Percentiles rank a stretch among this genome's conserved stretches.
Conservation (phyloP, 176 grass and related monocot species). For the Eragrostis curvula region DNA sequence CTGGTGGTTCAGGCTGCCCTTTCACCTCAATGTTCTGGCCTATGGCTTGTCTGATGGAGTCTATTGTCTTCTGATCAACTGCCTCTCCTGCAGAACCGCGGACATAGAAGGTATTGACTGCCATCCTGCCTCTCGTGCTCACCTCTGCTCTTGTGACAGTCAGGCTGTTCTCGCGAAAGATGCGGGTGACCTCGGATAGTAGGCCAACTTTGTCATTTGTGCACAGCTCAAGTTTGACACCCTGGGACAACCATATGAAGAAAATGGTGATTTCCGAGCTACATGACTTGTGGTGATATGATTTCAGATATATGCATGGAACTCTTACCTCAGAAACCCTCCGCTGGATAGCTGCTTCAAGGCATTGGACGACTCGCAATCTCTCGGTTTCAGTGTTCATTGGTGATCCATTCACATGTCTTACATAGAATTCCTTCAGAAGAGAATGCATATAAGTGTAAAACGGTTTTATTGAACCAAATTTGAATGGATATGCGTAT, state of each 20-base stretch:
- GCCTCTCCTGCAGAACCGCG: slow-evolving; percentile 52
- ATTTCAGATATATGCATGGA: slow-evolving; percentile 19
- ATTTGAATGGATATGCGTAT: background rate
- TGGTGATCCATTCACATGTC: slow-evolving; percentile 72
- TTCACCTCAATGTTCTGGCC: slow-evolving; percentile 77
- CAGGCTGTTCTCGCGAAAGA: slow-evolving; percentile 85
- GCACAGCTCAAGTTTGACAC: slow-evolving; percentile 80
- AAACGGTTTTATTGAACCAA: slow-evolving; percentile 26
- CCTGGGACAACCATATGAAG: slow-evolving; percentile 41
- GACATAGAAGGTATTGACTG: slow-evolving; percentile 82
- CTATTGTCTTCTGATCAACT: slow-evolving; percentile 75
- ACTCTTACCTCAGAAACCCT: slow-evolving; percentile 78
- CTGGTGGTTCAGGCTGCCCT: slow-evolving; percentile 51
- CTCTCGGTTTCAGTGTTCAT: slow-evolving; percentile 76
- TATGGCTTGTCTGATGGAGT: slow-evolving; percentile 71
- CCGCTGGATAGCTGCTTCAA: slow-evolving; percentile 79
- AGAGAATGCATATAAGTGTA: background rate
- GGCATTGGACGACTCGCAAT: slow-evolving; percentile 71
- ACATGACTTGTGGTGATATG: background rate
- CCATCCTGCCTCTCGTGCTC: slow-evolving; percentile 62
- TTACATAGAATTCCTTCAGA: slow-evolving; percentile 80
- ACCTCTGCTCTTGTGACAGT: slow-evolving; percentile 81
- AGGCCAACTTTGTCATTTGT: slow-evolving; percentile 72
- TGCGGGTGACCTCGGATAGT: slow-evolving; percentile 80
- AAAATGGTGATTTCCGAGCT: slow-evolving; percentile 7